A percentile compares a stretch with the other conserved stretches of the same genome.
These are phyloP conservation scores for Cichorium intybus DNA, from an alignment of 140 eudicot species.

Conservation along the genomic window DNA sequence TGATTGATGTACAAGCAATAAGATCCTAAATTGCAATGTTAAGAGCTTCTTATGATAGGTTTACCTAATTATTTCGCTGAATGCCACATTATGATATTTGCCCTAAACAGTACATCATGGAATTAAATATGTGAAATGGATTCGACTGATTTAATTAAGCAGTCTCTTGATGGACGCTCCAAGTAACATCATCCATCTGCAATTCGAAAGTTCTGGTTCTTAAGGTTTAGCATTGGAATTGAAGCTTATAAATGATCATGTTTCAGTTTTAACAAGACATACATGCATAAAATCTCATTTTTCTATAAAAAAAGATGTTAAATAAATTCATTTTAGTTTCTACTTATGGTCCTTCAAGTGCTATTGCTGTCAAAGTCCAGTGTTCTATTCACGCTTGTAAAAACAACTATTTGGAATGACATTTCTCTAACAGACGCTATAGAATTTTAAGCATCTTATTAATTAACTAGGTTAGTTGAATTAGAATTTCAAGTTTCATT, in stretches of 20 bases:
- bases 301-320: neutral
- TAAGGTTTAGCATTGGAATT: neutral
- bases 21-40: neutral
- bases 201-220: neutral
- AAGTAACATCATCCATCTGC: neutral
- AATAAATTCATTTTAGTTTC: neutral
- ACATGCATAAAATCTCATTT: neutral
- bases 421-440: conserved; percentile 1
- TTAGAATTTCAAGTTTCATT: neutral
- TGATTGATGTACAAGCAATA: conserved; percentile 9
- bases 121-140: neutral
- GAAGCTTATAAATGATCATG: neutral
- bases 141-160: neutral
- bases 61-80: neutral
- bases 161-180: neutral
- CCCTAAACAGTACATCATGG: neutral
- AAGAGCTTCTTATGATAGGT: conserved; percentile 25
- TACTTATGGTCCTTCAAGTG: neutral
- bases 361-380: neutral
- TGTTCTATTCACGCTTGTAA: neutral
- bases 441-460: neutral
- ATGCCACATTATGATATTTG: neutral
- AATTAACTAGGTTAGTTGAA: neutral
- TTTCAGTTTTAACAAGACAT: neutral
- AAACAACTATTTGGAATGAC: conserved; percentile 2